Evolutionary conservation across 139 green algal genomes (phyloP).

Genomic region (Eudorina sp.): DNA sequence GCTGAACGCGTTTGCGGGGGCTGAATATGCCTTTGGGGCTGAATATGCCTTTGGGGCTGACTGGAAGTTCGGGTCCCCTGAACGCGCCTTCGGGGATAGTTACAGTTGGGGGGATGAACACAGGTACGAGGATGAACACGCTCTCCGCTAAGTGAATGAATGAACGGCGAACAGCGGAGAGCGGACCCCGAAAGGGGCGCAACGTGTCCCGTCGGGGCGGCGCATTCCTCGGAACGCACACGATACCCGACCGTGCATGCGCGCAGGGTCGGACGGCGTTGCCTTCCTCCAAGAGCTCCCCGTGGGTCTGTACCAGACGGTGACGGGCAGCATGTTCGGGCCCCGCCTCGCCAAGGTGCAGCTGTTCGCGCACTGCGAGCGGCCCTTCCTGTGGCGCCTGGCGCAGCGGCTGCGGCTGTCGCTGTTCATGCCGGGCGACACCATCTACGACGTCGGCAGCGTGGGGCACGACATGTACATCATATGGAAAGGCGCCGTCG

Average conservation of each 20-base stretch:
- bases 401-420: conserved; percentile 18
- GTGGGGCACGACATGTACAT: conserved; percentile 49
- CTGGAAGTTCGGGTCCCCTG: no score
- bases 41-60: no score
- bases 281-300: conserved; percentile 17
- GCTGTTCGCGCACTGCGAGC: conserved; percentile 31
- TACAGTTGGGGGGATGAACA: no score
- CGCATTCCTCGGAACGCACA: no score
- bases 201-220: no score
- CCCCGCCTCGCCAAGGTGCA: background rate
- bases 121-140: no score
- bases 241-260: background rate
- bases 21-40: no score
- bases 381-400: conserved; percentile 34
- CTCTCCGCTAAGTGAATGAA: no score
- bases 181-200: no score
- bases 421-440: conserved; percentile 20
- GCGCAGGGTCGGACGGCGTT: conserved; percentile 16
- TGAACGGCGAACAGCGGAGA: no score
- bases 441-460: conserved; percentile 2
- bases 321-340: background rate
- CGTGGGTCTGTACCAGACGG: background rate
- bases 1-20: no score
- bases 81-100: no score
- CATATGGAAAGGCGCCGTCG: conserved; percentile 22